A percentile compares a stretch with the other conserved stretches of the same genome.
phyloP scores from a whole-genome alignment of 2,329 filamentous ascomycete species.

The Fusarium mexicanum region DNA sequence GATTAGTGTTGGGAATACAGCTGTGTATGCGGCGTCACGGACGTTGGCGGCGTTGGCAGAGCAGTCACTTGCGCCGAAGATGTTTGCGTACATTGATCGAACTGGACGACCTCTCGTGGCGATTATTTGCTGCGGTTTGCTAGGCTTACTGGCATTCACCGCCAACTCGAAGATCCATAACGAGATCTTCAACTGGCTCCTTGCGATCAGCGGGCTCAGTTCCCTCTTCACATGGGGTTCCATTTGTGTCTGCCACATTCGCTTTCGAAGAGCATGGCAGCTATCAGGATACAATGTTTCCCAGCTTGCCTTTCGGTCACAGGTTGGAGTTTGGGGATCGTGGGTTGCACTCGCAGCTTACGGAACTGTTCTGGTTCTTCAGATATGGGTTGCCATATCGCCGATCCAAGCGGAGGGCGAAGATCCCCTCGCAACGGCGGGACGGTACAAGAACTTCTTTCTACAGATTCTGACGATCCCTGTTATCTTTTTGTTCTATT shows the following conservation, averaged over 20 bases:
- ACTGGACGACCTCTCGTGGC: conserved; percentile 80
- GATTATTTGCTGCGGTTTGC: conserved; percentile 70
- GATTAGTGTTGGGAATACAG: conserved; percentile 88
- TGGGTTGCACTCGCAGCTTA: conserved; percentile 85
- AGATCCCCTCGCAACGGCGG: conserved; percentile 36
- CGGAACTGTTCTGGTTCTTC: conserved; percentile 77
- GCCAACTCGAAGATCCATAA: conserved; percentile 69
- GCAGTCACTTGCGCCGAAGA: conserved; percentile 82
- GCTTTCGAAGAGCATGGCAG: conserved; percentile 83
- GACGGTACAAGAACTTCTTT: conserved; percentile 73
- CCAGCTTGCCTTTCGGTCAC: conserved; percentile 82
- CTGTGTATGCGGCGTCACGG: conserved; percentile 88
- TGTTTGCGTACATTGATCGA: conserved; percentile 83
- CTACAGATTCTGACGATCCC: conserved; percentile 74
- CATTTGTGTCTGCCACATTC: conserved; percentile 88
- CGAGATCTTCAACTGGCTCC: conserved; percentile 81
- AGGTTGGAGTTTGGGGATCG: conserved; percentile 82
- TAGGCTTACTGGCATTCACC: conserved; percentile 81
- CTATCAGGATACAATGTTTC: conserved; percentile 71
- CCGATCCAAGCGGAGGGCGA: conserved; percentile 60
- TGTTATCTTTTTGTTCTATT: conserved; percentile 72
- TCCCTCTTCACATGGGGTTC: conserved; percentile 82
- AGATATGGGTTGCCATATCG: conserved; percentile 87
- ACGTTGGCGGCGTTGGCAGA: conserved; percentile 28
- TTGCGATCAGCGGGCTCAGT: conserved; percentile 77